Percentiles rank a stretch among this genome's conserved stretches.
These are phyloP conservation scores for Syzygium jambos DNA, from an alignment of 345 rosid species.

Conservation along the genomic window DNA sequence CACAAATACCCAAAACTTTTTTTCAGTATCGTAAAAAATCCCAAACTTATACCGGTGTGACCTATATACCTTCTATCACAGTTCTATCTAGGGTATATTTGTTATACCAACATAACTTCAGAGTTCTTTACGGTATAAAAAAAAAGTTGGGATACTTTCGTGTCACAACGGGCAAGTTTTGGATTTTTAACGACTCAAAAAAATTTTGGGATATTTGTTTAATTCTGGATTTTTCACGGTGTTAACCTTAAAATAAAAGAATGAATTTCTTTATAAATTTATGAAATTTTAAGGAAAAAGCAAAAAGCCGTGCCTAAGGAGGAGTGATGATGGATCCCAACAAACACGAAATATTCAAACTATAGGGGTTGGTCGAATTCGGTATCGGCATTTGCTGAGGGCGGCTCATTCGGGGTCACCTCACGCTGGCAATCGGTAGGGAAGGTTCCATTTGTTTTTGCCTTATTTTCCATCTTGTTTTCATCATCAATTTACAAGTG, in stretches of 20 bases:
- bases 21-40: too few species aligned
- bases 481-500: neutral
- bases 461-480: neutral
- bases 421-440: neutral
- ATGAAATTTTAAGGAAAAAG: neutral
- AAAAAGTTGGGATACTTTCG: too few species aligned
- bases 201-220: too few species aligned
- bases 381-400: neutral
- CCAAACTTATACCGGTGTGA: too few species aligned
- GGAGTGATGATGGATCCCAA: neutral
- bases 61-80: too few species aligned
- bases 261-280: neutral
- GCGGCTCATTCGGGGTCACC: neutral
- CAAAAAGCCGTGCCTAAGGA: neutral
- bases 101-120: too few species aligned
- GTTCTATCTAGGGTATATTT: too few species aligned
- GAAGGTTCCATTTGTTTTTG: neutral
- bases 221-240: too few species aligned
- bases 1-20: too few species aligned
- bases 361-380: neutral
- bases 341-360: neutral
- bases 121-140: too few species aligned
- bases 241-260: neutral
- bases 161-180: too few species aligned
- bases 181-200: too few species aligned